phyloP scores from a whole-genome alignment of 805 yeast genomes.

The Debaryomyces hansenii region DNA sequence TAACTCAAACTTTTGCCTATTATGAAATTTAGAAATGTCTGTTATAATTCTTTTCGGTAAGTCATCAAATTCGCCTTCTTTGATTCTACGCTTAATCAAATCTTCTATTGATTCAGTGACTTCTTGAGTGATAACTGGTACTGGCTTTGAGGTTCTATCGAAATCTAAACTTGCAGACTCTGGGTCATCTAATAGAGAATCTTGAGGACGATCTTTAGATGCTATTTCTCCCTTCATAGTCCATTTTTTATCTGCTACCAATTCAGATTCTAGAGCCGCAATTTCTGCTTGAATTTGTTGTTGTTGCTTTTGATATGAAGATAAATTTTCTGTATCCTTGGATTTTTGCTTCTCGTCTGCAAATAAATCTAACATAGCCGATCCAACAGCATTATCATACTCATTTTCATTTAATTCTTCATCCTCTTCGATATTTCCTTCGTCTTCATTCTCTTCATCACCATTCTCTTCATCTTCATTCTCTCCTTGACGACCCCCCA shows the following conservation, averaged over 20 bases:
- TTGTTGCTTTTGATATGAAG: slow-evolving; percentile 85
- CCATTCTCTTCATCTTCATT: slow-evolving; percentile 1
- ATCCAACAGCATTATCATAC: slow-evolving; percentile 57
- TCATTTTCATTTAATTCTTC: slow-evolving; percentile 55
- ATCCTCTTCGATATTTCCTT: slow-evolving; percentile 28
- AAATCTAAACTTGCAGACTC: slow-evolving; percentile 65
- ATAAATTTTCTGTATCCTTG: slow-evolving; percentile 40
- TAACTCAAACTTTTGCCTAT: slow-evolving; percentile 56
- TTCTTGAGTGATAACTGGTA: slow-evolving; percentile 90
- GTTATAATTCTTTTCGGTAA: slow-evolving; percentile 70
- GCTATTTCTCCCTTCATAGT: slow-evolving; percentile 90
- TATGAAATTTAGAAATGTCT: slow-evolving; percentile 59
- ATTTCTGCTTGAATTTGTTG: slow-evolving; percentile 74
- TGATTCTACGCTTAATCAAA: slow-evolving; percentile 78
- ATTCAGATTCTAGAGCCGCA: slow-evolving; percentile 75
- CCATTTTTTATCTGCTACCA: slow-evolving; percentile 91
- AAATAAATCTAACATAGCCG: slow-evolving; percentile 63
- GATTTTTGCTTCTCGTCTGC: slow-evolving; percentile 37
- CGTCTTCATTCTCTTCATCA: slow-evolving; percentile 32
- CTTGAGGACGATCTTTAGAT: slow-evolving; percentile 77
- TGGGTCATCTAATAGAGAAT: slow-evolving; percentile 73
- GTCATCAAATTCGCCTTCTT: slow-evolving; percentile 78
- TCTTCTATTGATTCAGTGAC: slow-evolving; percentile 87
- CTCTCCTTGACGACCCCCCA: neutral
- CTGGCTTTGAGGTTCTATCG: slow-evolving; percentile 93